Evolutionary conservation across 495 filamentous ascomycete species (phyloP).

Genomic region (Aspergillus wentii): DNA sequence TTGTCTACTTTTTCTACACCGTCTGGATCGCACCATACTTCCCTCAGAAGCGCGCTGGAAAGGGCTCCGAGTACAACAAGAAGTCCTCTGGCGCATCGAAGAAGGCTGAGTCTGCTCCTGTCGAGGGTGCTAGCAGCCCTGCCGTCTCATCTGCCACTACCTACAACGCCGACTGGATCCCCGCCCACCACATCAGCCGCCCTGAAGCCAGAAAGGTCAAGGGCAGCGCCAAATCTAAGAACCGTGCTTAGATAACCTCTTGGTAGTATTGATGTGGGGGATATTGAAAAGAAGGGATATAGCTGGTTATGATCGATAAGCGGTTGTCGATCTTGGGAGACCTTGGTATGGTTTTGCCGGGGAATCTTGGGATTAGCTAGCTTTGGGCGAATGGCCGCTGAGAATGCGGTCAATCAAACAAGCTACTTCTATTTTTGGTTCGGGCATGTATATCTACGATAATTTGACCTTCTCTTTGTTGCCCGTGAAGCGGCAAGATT

Average conservation of each 20-base stretch:
- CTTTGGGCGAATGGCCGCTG: constrained; percentile 18
- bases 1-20: constrained; percentile 93
- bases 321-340: not conserved
- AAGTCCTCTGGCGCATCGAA: constrained; percentile 53
- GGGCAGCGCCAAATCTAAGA: constrained; percentile 59
- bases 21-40: constrained; percentile 97
- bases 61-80: constrained; percentile 54
- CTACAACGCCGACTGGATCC: constrained; percentile 97
- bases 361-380: constrained; percentile 3
- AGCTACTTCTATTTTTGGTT: constrained; percentile 12
- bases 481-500: too few species aligned
- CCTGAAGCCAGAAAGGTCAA: constrained; percentile 77
- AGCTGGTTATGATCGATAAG: not conserved
- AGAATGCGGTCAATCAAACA: constrained; percentile 19
- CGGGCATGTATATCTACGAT: constrained; percentile 31
- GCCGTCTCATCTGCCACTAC: constrained; percentile 66
- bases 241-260: constrained; percentile 36
- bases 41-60: constrained; percentile 75
- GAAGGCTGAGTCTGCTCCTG: constrained; percentile 58
- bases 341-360: not conserved
- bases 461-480: too few species aligned
- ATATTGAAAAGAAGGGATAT: not conserved
- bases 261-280: too few species aligned
- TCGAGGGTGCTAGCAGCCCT: constrained; percentile 64
- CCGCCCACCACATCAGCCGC: constrained; percentile 82